These are phyloP conservation scores for Ophiostoma montium DNA, from an alignment of 2,329 filamentous ascomycete genomes.

Conservation along the genomic window DNA sequence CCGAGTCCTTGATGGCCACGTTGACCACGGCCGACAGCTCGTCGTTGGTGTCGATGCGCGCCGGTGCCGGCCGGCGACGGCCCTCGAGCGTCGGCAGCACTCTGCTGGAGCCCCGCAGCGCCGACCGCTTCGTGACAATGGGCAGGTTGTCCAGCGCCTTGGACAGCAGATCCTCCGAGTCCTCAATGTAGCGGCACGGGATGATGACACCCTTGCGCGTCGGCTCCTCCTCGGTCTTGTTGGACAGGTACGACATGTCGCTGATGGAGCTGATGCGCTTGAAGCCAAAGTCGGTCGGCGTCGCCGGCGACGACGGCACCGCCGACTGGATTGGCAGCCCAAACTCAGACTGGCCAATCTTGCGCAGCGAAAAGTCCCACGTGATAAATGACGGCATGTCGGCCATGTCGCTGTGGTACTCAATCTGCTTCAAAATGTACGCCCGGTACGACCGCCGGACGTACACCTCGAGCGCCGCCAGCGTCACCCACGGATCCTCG, in stretches of 20 bases:
- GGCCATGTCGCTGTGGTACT: constrained; percentile 70
- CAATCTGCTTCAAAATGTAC: constrained; percentile 76
- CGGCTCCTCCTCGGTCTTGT: constrained; percentile 60
- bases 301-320: constrained; percentile 72
- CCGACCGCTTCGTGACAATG: constrained; percentile 30
- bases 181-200: constrained; percentile 84
- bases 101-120: constrained; percentile 23
- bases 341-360: constrained; percentile 83
- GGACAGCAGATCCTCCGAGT: constrained; percentile 73
- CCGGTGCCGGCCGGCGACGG: constrained; percentile 48
- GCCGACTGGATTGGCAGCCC: constrained; percentile 67
- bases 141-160: constrained; percentile 79
- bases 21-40: constrained; percentile 89
- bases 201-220: constrained; percentile 87
- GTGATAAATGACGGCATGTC: constrained; percentile 60
- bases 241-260: constrained; percentile 81
- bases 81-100: constrained; percentile 59
- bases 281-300: constrained; percentile 51
- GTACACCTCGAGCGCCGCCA: constrained; percentile 91
- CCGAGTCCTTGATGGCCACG: constrained; percentile 77
- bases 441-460: constrained; percentile 93
- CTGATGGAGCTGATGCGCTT: constrained; percentile 89
- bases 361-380: constrained; percentile 92
- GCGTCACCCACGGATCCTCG: constrained; percentile 82
- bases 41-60: constrained; percentile 45